Percentiles rank a stretch among this genome's conserved stretches.
These are phyloP conservation scores for Anethum foeniculum DNA, from an alignment of 140 eudicot species.

Conservation along the genomic window DNA sequence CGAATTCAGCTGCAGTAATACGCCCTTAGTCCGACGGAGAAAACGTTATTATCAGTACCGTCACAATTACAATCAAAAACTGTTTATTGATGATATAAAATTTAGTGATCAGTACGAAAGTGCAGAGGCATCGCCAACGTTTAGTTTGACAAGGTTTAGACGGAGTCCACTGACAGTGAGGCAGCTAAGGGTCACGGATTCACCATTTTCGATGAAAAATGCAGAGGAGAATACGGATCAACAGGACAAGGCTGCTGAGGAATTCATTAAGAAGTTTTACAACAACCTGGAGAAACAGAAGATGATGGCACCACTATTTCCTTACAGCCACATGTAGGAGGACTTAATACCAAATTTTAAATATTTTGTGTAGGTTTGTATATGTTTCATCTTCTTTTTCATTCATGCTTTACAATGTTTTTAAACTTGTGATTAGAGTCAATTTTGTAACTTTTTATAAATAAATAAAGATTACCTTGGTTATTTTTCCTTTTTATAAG, in stretches of 20 bases:
- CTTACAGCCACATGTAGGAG: not conserved
- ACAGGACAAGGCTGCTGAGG: slow-evolving; percentile 73
- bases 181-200: slow-evolving; percentile 73
- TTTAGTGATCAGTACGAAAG: slow-evolving; percentile 10
- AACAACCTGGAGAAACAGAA: slow-evolving; percentile 50
- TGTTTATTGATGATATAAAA: slow-evolving; percentile 11
- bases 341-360: not conserved
- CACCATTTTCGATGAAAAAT: slow-evolving; percentile 54
- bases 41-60: slow-evolving; percentile 5
- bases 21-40: slow-evolving; percentile 28
- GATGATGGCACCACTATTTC: slow-evolving; percentile 34
- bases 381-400: not conserved
- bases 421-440: not conserved
- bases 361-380: not conserved
- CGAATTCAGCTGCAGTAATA: slow-evolving; percentile 72
- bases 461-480: not conserved
- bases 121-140: slow-evolving; percentile 38
- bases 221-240: slow-evolving; percentile 32
- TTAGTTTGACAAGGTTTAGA: slow-evolving; percentile 51
- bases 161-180: slow-evolving; percentile 36
- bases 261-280: slow-evolving; percentile 66
- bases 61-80: slow-evolving; percentile 24
- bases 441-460: not conserved
- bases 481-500: no score
- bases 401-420: not conserved